Base-by-base conservation (phyloP, 306 rosid genomes). In the Rosa lucieae region DNA sequence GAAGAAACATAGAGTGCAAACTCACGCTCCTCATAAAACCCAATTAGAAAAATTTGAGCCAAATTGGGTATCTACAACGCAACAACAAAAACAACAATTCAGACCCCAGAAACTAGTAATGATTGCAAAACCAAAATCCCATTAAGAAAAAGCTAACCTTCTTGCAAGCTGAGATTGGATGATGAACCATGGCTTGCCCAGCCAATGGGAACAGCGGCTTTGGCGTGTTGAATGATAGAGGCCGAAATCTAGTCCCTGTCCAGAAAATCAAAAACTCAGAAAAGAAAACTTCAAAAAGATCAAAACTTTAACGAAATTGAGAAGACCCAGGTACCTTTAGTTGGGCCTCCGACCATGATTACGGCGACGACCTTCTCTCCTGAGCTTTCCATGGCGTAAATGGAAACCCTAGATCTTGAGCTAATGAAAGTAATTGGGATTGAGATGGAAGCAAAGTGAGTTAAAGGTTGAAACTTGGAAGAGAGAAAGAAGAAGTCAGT, bases 331-430 rank as follows among this genome's bases (percentile, higher is more conserved):
- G 58, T 78, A 93, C 99, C 99, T 93, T 95, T 93, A 1, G 97
- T 95, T 67, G 99, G 99, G 26, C 99, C 97, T 58, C 99, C 99
- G 74, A 95, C 98, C 99, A 95, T 90, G 81, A 95, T 95, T 70
- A 95, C 98, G 48, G 99, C 99, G 74, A 95, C 97, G 75, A 95
- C 97, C 84, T 91, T 95, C 83, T 84, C 88, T 40, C 86, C 98
- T 47, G 97, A 88, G 85, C 78, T 90, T 63, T 87, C 97, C 98
- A 93, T 92, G 3, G 26, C 56, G 51, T 7, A 68, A 81, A 80
- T 20, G 32, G 53, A 70, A 81, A 77, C 70, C 74, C 78, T 74
- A 69, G 86, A 86, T 86, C 86, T 82, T 73, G 47, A 82, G 83
- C 81, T 79, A 18, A 48, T 37, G 13, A 11, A 42, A 75, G n/a